Conservation (phyloP, 441 rosid genomes). For the Populus hybrid region DNA sequence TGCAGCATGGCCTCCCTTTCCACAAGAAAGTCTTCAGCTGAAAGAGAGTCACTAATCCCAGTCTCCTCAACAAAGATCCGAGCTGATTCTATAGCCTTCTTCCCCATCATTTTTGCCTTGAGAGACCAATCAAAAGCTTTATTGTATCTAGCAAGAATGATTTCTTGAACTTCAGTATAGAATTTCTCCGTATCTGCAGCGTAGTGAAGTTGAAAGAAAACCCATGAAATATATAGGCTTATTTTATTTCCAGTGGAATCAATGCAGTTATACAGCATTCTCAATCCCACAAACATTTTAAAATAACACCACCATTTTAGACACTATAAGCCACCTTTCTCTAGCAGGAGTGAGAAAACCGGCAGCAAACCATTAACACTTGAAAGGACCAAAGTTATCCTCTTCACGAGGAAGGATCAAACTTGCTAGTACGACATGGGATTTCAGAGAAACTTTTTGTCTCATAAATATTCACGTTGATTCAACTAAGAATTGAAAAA, state of each 20-base stretch:
- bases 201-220: constrained; percentile 1
- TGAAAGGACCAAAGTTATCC: background rate
- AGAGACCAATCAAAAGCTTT: constrained; percentile 92
- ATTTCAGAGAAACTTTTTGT: background rate
- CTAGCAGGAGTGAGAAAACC: background rate
- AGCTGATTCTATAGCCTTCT: constrained; percentile 85
- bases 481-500: background rate
- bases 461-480: background rate
- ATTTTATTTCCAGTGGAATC: no score
- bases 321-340: background rate
- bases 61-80: constrained; percentile 72
- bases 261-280: background rate
- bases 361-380: background rate
- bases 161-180: constrained; percentile 87
- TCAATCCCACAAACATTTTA: background rate
- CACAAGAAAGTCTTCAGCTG: constrained; percentile 71
- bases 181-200: constrained; percentile 84
- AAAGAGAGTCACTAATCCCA: constrained; percentile 80
- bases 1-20: constrained; percentile 83
- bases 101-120: constrained; percentile 97
- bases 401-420: background rate
- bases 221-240: constrained; percentile 3
- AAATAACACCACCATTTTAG: background rate
- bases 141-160: constrained; percentile 74
- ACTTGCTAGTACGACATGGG: background rate